Conservation (phyloP, 192 early-diverging fungal genomes). For the Pilaira anomala region DNA sequence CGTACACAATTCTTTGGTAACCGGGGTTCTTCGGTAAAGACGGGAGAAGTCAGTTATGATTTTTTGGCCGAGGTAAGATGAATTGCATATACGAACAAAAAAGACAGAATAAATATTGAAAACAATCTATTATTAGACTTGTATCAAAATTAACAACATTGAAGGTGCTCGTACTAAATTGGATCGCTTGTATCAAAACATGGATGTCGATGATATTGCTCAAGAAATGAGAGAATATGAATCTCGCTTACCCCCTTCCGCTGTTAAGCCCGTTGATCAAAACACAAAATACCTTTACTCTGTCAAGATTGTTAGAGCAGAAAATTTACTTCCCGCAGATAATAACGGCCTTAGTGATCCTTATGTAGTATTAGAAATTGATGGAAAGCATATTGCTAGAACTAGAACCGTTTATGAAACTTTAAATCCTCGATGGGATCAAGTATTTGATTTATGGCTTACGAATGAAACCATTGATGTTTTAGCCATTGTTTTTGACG, state of each 20-base stretch:
- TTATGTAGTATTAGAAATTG: conserved; percentile 62
- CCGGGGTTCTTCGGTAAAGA: background rate
- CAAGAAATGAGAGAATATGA: conserved; percentile 39
- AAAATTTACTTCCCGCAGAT: conserved; percentile 59
- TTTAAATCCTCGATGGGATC: conserved; percentile 79
- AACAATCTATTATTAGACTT: conserved; percentile 25
- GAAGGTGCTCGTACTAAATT: conserved; percentile 49
- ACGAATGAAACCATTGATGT: conserved; percentile 45
- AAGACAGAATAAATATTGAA: background rate
- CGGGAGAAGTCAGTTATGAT: conserved; percentile 41
- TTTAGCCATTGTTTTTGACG: conserved; percentile 45
- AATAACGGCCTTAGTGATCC: conserved; percentile 60
- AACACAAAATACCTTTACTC: conserved; percentile 53
- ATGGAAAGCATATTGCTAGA: conserved; percentile 42
- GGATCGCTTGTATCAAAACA: conserved; percentile 51
- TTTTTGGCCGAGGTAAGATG: conserved; percentile 33
- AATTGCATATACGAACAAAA: background rate
- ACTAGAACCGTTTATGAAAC: conserved; percentile 62
- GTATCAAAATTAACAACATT: conserved; percentile 57
- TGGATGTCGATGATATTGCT: conserved; percentile 55
- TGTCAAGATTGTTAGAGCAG: conserved; percentile 66
- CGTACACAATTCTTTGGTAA: conserved; percentile 23
- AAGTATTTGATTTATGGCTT: conserved; percentile 67
- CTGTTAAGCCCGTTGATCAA: conserved; percentile 23
- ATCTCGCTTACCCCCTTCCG: conserved; percentile 13